Evolutionary conservation across 2,329 filamentous ascomycete genomes (phyloP).

Genomic region (Sarocladiaceae sp.): DNA sequence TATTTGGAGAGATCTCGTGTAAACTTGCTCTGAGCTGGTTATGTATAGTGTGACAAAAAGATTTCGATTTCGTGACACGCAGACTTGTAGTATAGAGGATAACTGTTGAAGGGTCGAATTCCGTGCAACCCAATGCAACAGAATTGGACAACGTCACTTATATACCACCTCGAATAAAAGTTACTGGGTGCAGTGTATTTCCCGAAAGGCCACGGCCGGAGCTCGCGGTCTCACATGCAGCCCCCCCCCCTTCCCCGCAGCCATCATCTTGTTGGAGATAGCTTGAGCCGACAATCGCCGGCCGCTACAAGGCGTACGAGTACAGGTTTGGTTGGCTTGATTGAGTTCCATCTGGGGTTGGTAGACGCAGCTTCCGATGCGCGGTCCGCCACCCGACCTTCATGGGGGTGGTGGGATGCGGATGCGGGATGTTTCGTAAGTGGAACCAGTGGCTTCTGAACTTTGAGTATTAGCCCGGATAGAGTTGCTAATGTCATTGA

Average conservation of each 20-base stretch:
- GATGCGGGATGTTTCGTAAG: constrained; percentile 8
- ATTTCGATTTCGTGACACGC: not conserved
- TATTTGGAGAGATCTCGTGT: too few species aligned
- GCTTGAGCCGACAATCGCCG: not conserved
- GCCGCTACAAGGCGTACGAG: too few species aligned
- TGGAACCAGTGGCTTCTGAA: too few species aligned
- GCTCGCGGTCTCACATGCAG: constrained; percentile 4
- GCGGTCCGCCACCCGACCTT: constrained; percentile 6
- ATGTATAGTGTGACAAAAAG: too few species aligned
- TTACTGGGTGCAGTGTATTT: too few species aligned
- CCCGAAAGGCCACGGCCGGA: not conserved
- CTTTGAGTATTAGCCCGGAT: too few species aligned
- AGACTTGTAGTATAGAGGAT: not conserved
- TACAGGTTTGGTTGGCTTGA: not conserved
- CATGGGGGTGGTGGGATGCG: not conserved
- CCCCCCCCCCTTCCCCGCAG: not conserved
- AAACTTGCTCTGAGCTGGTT: too few species aligned
- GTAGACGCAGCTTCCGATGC: constrained; percentile 4
- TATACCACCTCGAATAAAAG: constrained; percentile 1
- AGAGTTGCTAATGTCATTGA: too few species aligned
- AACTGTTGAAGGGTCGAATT: too few species aligned
- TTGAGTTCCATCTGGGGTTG: too few species aligned
- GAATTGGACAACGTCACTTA: constrained; percentile 1
- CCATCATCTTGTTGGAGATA: not conserved
- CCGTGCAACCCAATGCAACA: not conserved